phyloP scores from a whole-genome alignment of 169 alveolate genomes.

The Cytauxzoon felis region DNA sequence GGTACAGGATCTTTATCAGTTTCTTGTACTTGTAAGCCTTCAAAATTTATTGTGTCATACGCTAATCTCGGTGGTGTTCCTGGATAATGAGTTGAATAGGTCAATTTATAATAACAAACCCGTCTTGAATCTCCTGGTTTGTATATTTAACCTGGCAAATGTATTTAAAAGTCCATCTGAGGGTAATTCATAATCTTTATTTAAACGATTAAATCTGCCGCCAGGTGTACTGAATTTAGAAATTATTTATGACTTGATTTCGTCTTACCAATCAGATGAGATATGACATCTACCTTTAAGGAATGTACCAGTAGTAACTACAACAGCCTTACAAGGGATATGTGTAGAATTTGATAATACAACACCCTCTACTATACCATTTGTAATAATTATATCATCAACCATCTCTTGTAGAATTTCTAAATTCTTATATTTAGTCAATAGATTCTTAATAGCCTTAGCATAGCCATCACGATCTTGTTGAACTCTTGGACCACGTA shows the following conservation, averaged over 20 bases:
- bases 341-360: constrained; percentile 55
- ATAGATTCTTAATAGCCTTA: constrained; percentile 59
- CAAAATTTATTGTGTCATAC: constrained; percentile 73
- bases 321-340: constrained; percentile 62
- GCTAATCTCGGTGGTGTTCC: constrained; percentile 91
- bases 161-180: constrained; percentile 65
- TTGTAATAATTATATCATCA: constrained; percentile 57
- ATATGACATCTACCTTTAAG: constrained; percentile 82
- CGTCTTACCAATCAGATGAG: constrained; percentile 69
- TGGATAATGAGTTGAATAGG: constrained; percentile 62
- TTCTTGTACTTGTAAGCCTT: constrained; percentile 74
- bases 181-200: constrained; percentile 49
- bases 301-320: constrained; percentile 89
- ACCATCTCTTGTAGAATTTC: constrained; percentile 60
- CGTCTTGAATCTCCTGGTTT: constrained; percentile 52
- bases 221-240: constrained; percentile 51
- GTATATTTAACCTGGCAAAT: constrained; percentile 30
- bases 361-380: constrained; percentile 58
- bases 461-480: constrained; percentile 84
- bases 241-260: neutral
- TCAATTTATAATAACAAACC: constrained; percentile 51
- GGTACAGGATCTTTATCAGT: constrained; percentile 77
- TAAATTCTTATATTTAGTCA: constrained; percentile 9
- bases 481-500: constrained; percentile 87
- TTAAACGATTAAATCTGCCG: constrained; percentile 69